These are phyloP conservation scores for Salix exigua DNA, from an alignment of 345 rosid genomes.

Conservation along the genomic window DNA sequence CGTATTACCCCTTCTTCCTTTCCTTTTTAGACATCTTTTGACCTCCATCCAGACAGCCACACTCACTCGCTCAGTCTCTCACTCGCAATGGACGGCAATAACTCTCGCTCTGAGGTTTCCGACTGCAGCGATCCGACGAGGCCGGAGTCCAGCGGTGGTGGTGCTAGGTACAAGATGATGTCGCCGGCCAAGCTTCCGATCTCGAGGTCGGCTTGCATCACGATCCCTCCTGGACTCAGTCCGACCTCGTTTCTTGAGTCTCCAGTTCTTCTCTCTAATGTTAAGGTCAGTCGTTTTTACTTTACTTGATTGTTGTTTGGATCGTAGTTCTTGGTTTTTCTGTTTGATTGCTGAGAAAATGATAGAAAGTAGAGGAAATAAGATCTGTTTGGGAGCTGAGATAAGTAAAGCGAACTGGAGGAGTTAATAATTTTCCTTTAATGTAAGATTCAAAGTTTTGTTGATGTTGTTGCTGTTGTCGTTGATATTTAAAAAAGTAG, in stretches of 20 bases:
- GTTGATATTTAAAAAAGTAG: background rate
- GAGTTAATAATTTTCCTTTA: background rate
- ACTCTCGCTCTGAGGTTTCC: conserved; percentile 3
- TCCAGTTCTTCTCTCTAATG: conserved; percentile 84
- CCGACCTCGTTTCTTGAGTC: conserved; percentile 94
- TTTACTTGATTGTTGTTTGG: background rate
- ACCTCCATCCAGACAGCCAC: background rate
- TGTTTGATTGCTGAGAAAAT: conserved; percentile 5
- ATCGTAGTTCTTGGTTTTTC: background rate
- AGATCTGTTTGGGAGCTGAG: conserved; percentile 31
- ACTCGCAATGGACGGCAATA: conserved; percentile 5
- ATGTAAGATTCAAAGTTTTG: conserved; percentile 3
- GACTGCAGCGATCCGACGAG: background rate
- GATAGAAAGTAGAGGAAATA: conserved; percentile 1
- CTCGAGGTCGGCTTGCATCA: conserved; percentile 72
- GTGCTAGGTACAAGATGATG: conserved; percentile 85
- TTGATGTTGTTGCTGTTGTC: background rate
- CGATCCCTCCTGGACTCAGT: conserved; percentile 81
- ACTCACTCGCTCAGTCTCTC: background rate
- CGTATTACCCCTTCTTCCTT: conserved; percentile 4
- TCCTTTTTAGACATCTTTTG: conserved; percentile 7
- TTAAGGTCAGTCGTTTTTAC: conserved; percentile 50
- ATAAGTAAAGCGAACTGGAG: conserved; percentile 2
- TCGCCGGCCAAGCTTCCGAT: conserved; percentile 99
- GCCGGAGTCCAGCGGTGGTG: conserved; percentile 7